Base-by-base conservation (phyloP, 1,284 basidiomycete species). In the Anthracocystis panici-leucophaei region DNA sequence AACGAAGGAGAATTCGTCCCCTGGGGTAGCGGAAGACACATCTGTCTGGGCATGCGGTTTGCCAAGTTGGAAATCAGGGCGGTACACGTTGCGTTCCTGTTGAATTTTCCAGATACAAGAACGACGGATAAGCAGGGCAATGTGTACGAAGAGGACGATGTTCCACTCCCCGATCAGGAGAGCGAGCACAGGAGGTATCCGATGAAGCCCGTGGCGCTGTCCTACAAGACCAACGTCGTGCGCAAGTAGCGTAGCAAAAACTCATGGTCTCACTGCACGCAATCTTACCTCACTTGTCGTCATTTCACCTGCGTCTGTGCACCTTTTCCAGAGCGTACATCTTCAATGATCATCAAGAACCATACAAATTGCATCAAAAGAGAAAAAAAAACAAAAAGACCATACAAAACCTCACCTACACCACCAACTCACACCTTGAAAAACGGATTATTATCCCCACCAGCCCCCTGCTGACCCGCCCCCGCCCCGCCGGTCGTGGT, bases 381-480 rank as follows among this genome's bases (percentile, higher is more conserved):
- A 25, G 41, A 20, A 25, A 55, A 35, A 27, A 27, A 27, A 4
- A 3, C 27, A 4, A 27, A 27, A 27, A 27, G 7, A n/a, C n/a
- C n/a, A n/a, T n/a, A n/a, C 21, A 14, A 35, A 25, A 51, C 44
- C n/a, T 2, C 31, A 20, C 18, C n/a, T 2, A 10, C 27, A 16
- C 50, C 35, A n/a, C 9, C 12, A n/a, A 35, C 18, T 70, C 67
- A 80, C 20, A 78, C 51, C 45, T 77, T 73, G 67, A 79, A 81
- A 63, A 81, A 81, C 10, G 79, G 79, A 48, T 81, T 81, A 58
- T 63, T 81, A 14, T 68, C 69, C 23, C 51, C 63, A 10, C 46
- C 46, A 14, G 44, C 46, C 3, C 48, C 54, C 53, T 54, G 54
- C 56, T 68, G 55, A 50, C 46, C 27, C 2, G 21, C 56, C n/a